Base-by-base conservation (phyloP, 306 rosid genomes). In the Erythrophleum fordii region DNA sequence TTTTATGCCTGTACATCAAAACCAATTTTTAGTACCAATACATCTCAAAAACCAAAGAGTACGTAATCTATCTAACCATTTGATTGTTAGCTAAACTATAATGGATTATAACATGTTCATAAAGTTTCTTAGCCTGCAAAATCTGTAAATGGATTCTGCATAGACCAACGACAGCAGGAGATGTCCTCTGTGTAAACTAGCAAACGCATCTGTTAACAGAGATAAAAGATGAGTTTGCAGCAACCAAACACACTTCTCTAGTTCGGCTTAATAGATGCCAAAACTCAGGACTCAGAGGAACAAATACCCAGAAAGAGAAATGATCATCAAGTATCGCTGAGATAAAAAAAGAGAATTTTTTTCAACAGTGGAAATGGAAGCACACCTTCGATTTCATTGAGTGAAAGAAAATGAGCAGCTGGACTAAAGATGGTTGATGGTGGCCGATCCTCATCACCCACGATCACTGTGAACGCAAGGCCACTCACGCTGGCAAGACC, bases 221-320 rank as follows among this genome's bases (percentile, higher is more conserved):
- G 28, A 56, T 22, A 11, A 79, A 73, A 39, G 48, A 51, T 26
- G 26, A 22, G 60, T 10, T 80, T 29, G 28, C 48, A 67, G 64
- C 61, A 31, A 34, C 22, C 52, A 46, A 20, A 23, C 23, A n/a
- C 39, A 10, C 25, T 52, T 65, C 18, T 44, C 11, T 52, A 28
- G 71, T 59, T 52, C 37, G 44, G 64, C 67, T 74, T 49, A 17
- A 17, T 25, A 81, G 86, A 83, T 79, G 73, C 39, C 67, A 73
- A 39, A 42, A 59, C 18, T 11, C 46, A 64, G 66, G 48, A 77
- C 29, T 73, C 65, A 84, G 62, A 80, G 48, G 71, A 73, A 73
- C 76, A 46, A 79, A 69, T 45, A 75, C 85, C 80, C 56, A 26
- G 60, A 56, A 75, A 29, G 56, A 77, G 76, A 83, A 84, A 86